Evolutionary conservation across 164 flowering plant genomes (phyloP).

Genomic region (Protea cynaroides): DNA sequence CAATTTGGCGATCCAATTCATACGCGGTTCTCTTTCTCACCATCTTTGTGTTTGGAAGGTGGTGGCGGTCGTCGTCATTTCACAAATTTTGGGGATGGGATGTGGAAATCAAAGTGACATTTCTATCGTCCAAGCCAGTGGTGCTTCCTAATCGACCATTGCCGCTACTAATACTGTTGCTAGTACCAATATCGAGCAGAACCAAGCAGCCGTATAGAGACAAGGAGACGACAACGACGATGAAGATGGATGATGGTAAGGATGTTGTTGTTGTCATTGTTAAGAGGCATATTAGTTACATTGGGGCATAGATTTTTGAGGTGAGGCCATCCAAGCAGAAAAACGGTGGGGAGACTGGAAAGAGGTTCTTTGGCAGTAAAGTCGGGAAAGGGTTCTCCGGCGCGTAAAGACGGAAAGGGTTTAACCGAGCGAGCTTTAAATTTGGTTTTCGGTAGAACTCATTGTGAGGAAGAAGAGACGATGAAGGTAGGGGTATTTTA

Average conservation of each 20-base stretch:
- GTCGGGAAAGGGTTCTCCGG: too few species aligned
- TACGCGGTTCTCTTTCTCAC: slow-evolving; percentile 67
- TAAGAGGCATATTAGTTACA: neutral
- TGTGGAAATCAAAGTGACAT: neutral
- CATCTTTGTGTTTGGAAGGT: slow-evolving; percentile 30
- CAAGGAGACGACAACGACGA: neutral
- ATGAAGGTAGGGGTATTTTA: too few species aligned
- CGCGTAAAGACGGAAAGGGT: too few species aligned
- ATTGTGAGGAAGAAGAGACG: too few species aligned
- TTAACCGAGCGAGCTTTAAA: too few species aligned
- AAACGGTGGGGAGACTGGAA: slow-evolving; percentile 36
- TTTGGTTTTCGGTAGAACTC: too few species aligned
- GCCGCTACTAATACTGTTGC: slow-evolving; percentile 6
- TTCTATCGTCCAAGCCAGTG: slow-evolving; percentile 9
- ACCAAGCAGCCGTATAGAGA: slow-evolving; percentile 34
- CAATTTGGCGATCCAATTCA: slow-evolving; percentile 43
- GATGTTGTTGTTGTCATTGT: neutral
- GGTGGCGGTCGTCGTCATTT: slow-evolving; percentile 3
- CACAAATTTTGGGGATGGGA: neutral
- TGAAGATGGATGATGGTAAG: too few species aligned
- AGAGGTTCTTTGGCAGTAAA: too few species aligned
- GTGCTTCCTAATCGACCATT: slow-evolving; percentile 14
- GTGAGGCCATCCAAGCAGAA: slow-evolving; percentile 34
- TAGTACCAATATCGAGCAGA: slow-evolving; percentile 13
- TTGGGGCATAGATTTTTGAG: slow-evolving; percentile 7